These are phyloP conservation scores for Capronia americana DNA, from an alignment of 2,329 filamentous ascomycete genomes.

Conservation along the genomic window DNA sequence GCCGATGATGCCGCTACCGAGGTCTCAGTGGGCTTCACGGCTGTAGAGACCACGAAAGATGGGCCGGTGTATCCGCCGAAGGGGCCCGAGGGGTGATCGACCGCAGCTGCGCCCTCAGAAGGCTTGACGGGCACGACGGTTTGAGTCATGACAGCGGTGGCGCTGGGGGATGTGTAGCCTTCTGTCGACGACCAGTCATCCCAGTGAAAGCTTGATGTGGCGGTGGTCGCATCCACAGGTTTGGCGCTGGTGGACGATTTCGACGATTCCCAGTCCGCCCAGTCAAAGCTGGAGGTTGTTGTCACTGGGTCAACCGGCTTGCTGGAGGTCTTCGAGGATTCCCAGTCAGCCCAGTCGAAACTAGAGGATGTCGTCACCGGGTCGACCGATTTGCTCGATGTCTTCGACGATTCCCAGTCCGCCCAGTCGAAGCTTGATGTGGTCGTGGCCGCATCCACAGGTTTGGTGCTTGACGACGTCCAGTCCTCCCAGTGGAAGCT, in stretches of 20 bases:
- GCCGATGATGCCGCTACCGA: constrained; percentile 6
- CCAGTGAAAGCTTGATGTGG: constrained; percentile 13
- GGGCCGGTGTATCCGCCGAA: constrained; percentile 9
- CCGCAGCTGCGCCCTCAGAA: constrained; percentile 9
- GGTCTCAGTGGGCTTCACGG: constrained; percentile 12
- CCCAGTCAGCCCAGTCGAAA: constrained; percentile 32
- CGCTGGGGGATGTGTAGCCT: constrained; percentile 35
- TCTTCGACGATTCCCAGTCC: not conserved
- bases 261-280: constrained; percentile 9
- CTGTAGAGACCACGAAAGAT: constrained; percentile 5
- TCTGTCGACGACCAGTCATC: constrained; percentile 8
- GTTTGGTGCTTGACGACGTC: not conserved
- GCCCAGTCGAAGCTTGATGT: constrained; percentile 3
- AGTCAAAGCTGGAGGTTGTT: constrained; percentile 6
- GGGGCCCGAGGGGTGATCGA: not conserved
- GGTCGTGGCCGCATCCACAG: constrained; percentile 1
- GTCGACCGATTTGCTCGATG: too few relatives aligned
- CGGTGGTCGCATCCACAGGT: not conserved
- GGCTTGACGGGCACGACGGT: constrained; percentile 24
- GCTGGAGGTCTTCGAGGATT: not conserved
- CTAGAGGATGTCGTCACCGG: too few relatives aligned
- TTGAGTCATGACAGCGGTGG: constrained; percentile 30
- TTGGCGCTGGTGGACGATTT: not conserved
- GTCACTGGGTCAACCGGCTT: not conserved
- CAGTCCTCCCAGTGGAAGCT: constrained; percentile 9